Evolutionary conservation across 345 rosid species (phyloP), one percentile per base, ranked within the genome.

Genomic region (Bruguiera parviflora): DNA sequence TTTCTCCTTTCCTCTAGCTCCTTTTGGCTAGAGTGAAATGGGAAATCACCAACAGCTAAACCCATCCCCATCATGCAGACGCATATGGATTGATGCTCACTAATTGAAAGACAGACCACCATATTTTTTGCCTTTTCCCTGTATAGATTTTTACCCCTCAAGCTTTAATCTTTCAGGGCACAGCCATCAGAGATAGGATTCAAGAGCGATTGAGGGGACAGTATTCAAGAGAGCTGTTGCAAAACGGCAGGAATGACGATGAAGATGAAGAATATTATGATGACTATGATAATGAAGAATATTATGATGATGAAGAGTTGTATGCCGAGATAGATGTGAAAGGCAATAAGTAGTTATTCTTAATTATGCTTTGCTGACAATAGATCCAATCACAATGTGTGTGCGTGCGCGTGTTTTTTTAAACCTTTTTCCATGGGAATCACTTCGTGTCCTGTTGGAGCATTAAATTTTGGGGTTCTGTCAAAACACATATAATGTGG

Each of bases 141-240:
- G 7, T 32, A 24, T 29, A 10, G 16, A 28, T 20, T 5, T 27
- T 10, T 29, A 19, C 63, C 35, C 22, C 1, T 61, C 6, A 20
- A 33, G 46, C n/a, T 43, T 46, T 11, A 10, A 8, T 70, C 53
- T 9, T 60, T 20, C 70, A 92, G 98, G 98, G 96, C 60, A 88
- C 92, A 39, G 96, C 92, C 67, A 92, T 92, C 51, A 82, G 90
- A 77, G 96, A 90, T 66, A 63, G 91, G 63, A 92, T 90, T 82
- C 96, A 88, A 66, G 98, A 90, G 73, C 83, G 87, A 63, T 64
- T 92, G 66, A 84, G 74, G 79, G 82, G 82, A 64, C 96, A 88
- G 76, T 80, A 64, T 28, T 68, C 52, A 20, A 65, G 20, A 28
- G 76, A 67, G 53, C 65, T 83, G 52, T 72, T 89, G 69, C 65